These are phyloP conservation scores for Gynandropsis gynandra DNA, from an alignment of 345 rosid species.

Conservation along the genomic window DNA sequence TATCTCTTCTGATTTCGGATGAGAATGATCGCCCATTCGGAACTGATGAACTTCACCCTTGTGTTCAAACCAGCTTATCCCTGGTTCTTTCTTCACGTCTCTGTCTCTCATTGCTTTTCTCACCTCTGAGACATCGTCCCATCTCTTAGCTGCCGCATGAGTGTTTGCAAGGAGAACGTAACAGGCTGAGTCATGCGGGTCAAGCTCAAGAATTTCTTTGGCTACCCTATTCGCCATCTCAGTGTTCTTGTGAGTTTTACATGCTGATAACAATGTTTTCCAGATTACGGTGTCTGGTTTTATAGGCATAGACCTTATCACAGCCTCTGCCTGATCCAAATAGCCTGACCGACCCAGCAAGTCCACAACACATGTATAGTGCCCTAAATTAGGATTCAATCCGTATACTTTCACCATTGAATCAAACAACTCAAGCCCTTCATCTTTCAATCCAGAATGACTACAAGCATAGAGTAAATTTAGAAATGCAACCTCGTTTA, in stretches of 20 bases:
- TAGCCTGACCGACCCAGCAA: slow-evolving; percentile 60
- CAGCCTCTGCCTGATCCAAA: slow-evolving; percentile 58
- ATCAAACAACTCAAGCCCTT: slow-evolving; percentile 52
- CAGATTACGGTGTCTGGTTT: slow-evolving; percentile 54
- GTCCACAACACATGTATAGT: slow-evolving; percentile 68
- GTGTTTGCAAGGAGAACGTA: slow-evolving; percentile 61
- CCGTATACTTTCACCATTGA: slow-evolving; percentile 45
- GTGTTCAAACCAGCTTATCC: slow-evolving; percentile 76
- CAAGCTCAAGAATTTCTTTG: slow-evolving; percentile 46
- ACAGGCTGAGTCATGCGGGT: slow-evolving; percentile 61
- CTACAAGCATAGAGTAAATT: slow-evolving; percentile 76
- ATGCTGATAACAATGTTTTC: slow-evolving; percentile 74
- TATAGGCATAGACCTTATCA: slow-evolving; percentile 57
- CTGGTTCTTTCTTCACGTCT: slow-evolving; percentile 64
- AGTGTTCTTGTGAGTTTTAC: slow-evolving; percentile 49
- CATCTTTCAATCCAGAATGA: slow-evolving; percentile 62
- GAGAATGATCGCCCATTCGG: slow-evolving; percentile 52
- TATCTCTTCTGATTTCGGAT: slow-evolving; percentile 45
- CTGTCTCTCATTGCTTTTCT: slow-evolving; percentile 57
- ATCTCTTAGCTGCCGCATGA: slow-evolving; percentile 56
- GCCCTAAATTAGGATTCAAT: slow-evolving; percentile 45
- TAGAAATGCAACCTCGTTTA: slow-evolving; percentile 56
- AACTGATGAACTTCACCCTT: slow-evolving; percentile 56
- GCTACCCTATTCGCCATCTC: slow-evolving; percentile 53
- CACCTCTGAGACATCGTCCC: slow-evolving; percentile 58